Conservation (phyloP, 768 basidiomycete species). For the Mrakia gelida region DNA sequence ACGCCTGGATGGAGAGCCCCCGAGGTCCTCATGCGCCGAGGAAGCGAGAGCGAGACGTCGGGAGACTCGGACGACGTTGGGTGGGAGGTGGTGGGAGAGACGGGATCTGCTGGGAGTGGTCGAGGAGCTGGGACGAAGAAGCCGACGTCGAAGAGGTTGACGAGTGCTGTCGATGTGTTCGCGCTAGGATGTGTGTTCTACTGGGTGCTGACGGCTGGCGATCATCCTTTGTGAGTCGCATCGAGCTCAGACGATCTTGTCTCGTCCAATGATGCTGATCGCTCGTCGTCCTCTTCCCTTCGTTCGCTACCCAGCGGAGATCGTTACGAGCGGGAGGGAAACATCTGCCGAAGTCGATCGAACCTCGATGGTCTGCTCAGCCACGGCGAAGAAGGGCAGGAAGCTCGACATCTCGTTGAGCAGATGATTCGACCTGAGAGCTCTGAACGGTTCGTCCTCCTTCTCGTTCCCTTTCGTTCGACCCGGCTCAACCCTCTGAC, state of each 20-base stretch:
- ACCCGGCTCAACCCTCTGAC: too few relatives aligned
- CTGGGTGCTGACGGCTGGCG: conserved; percentile 81
- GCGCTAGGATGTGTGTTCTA: conserved; percentile 93
- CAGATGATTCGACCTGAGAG: conserved; percentile 76
- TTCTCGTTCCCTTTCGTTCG: too few relatives aligned
- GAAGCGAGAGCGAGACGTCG: background rate
- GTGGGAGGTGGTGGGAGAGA: conserved; percentile 28
- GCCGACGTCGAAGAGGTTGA: conserved; percentile 58
- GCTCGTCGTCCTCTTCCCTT: too few relatives aligned
- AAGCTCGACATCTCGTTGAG: conserved; percentile 74
- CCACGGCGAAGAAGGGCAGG: conserved; percentile 90
- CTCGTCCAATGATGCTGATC: background rate
- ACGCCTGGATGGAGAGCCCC: conserved; percentile 98
- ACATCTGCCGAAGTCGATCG: conserved; percentile 75
- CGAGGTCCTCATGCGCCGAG: conserved; percentile 84
- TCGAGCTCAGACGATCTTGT: background rate
- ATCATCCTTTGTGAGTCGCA: conserved; percentile 65
- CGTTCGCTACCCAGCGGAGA: conserved; percentile 54
- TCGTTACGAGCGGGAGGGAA: conserved; percentile 85
- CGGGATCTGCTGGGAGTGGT: background rate
- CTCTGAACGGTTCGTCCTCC: conserved; percentile 59
- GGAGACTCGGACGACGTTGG: background rate
- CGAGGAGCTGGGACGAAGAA: conserved; percentile 41
- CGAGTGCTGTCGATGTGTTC: conserved; percentile 94
- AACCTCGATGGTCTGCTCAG: conserved; percentile 64